phyloP scores from a whole-genome alignment of 306 rosid species.

The Fagus crenata region DNA sequence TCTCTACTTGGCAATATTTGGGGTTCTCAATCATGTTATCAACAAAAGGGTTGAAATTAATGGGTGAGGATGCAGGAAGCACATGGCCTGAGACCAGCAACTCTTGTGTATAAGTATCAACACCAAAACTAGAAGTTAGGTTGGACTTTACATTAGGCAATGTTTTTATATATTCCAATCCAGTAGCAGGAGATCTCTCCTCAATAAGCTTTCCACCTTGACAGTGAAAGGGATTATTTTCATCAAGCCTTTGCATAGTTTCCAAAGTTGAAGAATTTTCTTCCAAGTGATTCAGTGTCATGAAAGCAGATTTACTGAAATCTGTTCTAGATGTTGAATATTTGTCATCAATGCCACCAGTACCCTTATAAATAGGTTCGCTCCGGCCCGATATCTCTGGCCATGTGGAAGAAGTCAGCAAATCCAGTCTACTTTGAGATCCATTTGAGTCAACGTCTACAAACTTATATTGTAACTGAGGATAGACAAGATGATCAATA shows the following conservation, averaged over 20 bases:
- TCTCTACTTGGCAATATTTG: slow-evolving; percentile 26
- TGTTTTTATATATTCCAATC: slow-evolving; percentile 31
- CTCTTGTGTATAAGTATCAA: slow-evolving; percentile 26
- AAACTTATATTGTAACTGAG: slow-evolving; percentile 40
- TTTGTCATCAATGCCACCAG: slow-evolving; percentile 31
- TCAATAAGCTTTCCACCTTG: slow-evolving; percentile 42
- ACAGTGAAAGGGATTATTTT: slow-evolving; percentile 28
- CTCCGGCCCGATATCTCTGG: slow-evolving; percentile 35
- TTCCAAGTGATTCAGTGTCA: slow-evolving; percentile 27
- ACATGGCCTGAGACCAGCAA: slow-evolving; percentile 31
- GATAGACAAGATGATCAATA: slow-evolving; percentile 31
- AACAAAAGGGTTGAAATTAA: slow-evolving; percentile 15
- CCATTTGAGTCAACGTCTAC: slow-evolving; percentile 41
- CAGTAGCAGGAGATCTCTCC: slow-evolving; percentile 37
- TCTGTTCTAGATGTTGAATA: slow-evolving; percentile 32
- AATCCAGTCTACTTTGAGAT: slow-evolving; percentile 39
- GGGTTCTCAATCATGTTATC: slow-evolving; percentile 31
- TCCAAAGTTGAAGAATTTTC: slow-evolving; percentile 33
- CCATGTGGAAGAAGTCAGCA: slow-evolving; percentile 41
- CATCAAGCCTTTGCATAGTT: slow-evolving; percentile 34
- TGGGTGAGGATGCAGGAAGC: slow-evolving; percentile 34
- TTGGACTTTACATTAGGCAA: slow-evolving; percentile 34
- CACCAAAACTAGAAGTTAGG: slow-evolving; percentile 29
- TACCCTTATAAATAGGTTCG: slow-evolving; percentile 29
- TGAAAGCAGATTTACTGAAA: slow-evolving; percentile 25